phyloP scores from a whole-genome alignment of 2,329 filamentous ascomycete species.

The Colletotrichum acutatum region DNA sequence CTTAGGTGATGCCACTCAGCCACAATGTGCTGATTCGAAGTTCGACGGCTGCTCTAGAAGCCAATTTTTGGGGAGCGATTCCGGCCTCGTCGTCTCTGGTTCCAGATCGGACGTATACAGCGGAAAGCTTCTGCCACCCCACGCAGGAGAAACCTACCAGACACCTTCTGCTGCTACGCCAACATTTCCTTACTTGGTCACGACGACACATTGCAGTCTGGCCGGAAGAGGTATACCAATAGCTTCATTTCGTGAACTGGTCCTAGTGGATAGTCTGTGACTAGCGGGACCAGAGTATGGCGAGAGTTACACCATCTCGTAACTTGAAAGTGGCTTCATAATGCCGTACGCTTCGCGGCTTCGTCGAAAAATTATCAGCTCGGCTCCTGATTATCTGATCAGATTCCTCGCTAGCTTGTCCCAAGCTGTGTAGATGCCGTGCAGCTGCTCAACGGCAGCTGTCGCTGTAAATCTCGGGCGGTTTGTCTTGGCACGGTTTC shows the following conservation, averaged over 20 bases:
- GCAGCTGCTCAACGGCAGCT: neutral
- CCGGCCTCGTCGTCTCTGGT: neutral
- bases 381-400: neutral
- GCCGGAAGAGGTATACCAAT: neutral
- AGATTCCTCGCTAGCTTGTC: neutral
- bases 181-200: neutral
- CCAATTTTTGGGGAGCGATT: neutral
- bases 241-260: neutral
- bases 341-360: neutral
- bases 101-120: neutral
- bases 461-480: conserved; percentile 5
- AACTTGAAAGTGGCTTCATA: neutral
- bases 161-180: neutral
- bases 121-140: neutral
- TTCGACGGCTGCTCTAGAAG: neutral
- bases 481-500: neutral
- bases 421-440: neutral
- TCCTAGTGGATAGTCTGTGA: neutral
- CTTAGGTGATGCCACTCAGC: conserved; percentile 6
- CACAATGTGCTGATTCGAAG: neutral
- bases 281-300: neutral
- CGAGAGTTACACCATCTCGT: neutral
- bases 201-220: neutral
- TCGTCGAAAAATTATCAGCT: neutral
- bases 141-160: neutral